Conservation (phyloP, 345 rosid genomes). For the Populus pruinosa region DNA sequence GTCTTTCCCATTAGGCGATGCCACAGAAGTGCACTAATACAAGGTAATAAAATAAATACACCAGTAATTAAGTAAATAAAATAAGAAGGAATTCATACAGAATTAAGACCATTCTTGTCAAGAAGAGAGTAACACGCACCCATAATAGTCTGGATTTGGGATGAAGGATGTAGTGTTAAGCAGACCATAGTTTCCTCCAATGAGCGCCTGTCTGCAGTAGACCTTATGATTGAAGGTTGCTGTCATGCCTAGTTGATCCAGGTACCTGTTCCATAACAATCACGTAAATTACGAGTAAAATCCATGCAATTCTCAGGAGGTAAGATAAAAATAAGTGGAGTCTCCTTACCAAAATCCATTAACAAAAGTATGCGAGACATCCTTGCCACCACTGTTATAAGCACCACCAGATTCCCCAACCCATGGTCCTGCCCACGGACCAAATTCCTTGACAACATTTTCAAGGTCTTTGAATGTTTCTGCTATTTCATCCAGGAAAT, state of each 20-base stretch:
- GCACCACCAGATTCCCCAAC: constrained; percentile 73
- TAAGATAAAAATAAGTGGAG: not conserved
- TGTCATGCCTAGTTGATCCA: constrained; percentile 67
- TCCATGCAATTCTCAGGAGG: not conserved
- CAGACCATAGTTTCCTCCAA: constrained; percentile 67
- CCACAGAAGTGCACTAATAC: constrained; percentile 52
- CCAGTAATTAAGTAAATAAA: not conserved
- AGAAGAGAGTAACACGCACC: constrained; percentile 21
- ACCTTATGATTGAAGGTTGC: constrained; percentile 55
- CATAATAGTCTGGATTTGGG: constrained; percentile 70
- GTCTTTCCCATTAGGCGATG: constrained; percentile 56
- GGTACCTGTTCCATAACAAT: constrained; percentile 34
- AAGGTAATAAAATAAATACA: not conserved
- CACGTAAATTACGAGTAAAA: not conserved
- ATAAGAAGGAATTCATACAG: not conserved
- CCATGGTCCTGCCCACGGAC: constrained; percentile 57
- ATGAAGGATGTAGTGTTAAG: constrained; percentile 48
- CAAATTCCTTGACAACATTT: constrained; percentile 21
- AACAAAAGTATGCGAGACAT: constrained; percentile 53
- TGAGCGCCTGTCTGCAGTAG: constrained; percentile 59
- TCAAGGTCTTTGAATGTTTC: constrained; percentile 41
- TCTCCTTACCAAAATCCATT: constrained; percentile 52
- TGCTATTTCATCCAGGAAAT: constrained; percentile 37
- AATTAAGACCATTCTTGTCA: not conserved
- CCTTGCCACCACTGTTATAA: constrained; percentile 63